Base-by-base conservation (phyloP, 2,329 filamentous ascomycete species). In the Colletotrichum sojae region DNA sequence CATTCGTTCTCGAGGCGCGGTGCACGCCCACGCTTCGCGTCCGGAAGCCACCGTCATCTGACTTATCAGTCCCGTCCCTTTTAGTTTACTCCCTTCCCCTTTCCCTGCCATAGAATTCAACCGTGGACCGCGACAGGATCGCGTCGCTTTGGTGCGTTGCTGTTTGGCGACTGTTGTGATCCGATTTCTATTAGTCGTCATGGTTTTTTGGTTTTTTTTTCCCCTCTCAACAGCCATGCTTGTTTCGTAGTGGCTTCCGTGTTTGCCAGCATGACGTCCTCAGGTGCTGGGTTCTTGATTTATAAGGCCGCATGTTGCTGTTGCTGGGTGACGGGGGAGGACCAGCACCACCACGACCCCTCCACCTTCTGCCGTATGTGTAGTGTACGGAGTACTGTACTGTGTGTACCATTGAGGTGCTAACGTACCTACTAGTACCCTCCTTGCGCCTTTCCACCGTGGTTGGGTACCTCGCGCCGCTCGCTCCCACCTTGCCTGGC, bases 241-340 rank as follows among this genome's bases (percentile, higher is more conserved):
- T 15, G 20, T 40, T 31, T 43, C 49, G 43, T 54, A 36, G 31
- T 12, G 31, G 31, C 31, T 36, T 36, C 31, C 31, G 10, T 52
- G 48, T 20, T 53, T 68, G 48, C 49, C 36, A 43, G 54, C 65
- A 68, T 68, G 52, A 69, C 63, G 63, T 69, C 67, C 63, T 56
- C 10, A 36, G 2, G 31, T 27, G 43, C 22, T 36, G 49, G 15
- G 52, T 62, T 46, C 48, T 54, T 70, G 67, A 61, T 69, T 69
- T 66, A 60, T 66, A 69, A 69, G 60, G 62, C 53, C 45, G 6
- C 22, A 62, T 64, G 18, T 8, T 46, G 18, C 16, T 46, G 67
- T 70, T 70, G 67, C 67, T 63, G 53, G 63, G 67, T 70, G 57
- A 70, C 67, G 46, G 43, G 54, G 63, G 55, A 25, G 13, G 20